Evolutionary conservation across 1,284 basidiomycete species (phyloP), one percentile per base, ranked within the genome.

Genomic region (Puccinia novopanici): DNA sequence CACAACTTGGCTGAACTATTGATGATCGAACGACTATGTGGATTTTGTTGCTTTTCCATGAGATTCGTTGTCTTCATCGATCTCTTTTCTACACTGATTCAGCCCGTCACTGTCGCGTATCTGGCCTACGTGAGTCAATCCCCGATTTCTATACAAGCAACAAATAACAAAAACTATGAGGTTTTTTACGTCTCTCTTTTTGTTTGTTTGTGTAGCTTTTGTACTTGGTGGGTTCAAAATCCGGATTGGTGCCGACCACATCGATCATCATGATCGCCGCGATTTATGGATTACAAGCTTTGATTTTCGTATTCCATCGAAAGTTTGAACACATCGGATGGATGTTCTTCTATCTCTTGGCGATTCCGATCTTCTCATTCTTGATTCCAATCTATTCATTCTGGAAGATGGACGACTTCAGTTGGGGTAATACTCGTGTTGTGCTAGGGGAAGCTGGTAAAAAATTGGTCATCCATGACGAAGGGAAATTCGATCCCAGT

Each of bases 21-120:
- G 82, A 94, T 76, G 76, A 82, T 70, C 42, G 82, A 76, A 55
- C 55, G 75, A 50, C 52, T 82, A 15, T 84, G 83, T 63, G 83
- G 83, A 30, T 84, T 85, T 82, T 85, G 84, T 81, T 92, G 93
- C 88, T 97, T 99, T 89, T 98, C 94, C 3, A 98, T 99, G 96
- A 91, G 96, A 34, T 99, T 98, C 86, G 89, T 99, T 61, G 95
- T 98, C 84, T 94, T 99, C 89, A 91, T 99, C 83, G 96, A 98
- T 88, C 88, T 98, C 81, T 84, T 86, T 40, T 86, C 86, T 40
- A 95, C 93, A 0, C 84, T 96, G 78, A 92, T 93, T 70, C 91
- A 93, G 77, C 96, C 96, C 0, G 92, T 98, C 82, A 96, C 94
- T 0, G 93, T 98, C 40, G 94, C 91, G 52, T 87, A 87, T 82